Evolutionary conservation across 192 early-diverging fungal genomes (phyloP), one percentile per base, ranked within the genome.

Genomic region (Rhizophagus sp.): DNA sequence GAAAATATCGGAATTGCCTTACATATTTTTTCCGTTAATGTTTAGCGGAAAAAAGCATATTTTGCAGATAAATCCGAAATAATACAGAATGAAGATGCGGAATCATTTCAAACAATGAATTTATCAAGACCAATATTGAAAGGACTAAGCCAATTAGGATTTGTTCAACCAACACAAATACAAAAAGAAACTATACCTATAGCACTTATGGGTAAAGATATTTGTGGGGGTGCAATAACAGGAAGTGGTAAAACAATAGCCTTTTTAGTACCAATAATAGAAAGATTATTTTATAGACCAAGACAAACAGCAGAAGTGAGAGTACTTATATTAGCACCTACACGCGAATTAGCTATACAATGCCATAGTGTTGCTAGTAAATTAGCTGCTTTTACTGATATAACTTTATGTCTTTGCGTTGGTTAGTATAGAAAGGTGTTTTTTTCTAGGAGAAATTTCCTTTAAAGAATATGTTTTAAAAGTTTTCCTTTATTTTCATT

Each of bases 171-270:
- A 0, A 99, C 98, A 22, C 89, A 92, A 24, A 99, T 99, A 85
- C 98, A 99, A 88, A 87, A 90, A 30, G 88, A 89, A 41, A 91
- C 97, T 9, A 99, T 99, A 81, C 98, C 98, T 3, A 81, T 99
- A 25, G 96, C 96, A 9, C 87, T 99, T 41, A 92, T 97, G 79
- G 98, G 97, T 76, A 95, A 93, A 79, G 98, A 99, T 82, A 96
- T 99, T 74, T 99, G 97, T 84, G 98, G 97, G 84, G 94, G 96
- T 72, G 98, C 98, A 15, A 94, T 97, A 39, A 99, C 98, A 2
- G 98, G 98, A 65, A 99, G 97, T 57, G 98, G 98, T 81, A 99
- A 99, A 83, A 99, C 98, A 1, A 95, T 93, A 11, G 98, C 98
- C 0, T 99, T 99, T 86, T 83, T 99, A 73, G 93, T 99, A 8